phyloP scores from a whole-genome alignment of 352 stramenopile species.

The Globisporangium emineosum region DNA sequence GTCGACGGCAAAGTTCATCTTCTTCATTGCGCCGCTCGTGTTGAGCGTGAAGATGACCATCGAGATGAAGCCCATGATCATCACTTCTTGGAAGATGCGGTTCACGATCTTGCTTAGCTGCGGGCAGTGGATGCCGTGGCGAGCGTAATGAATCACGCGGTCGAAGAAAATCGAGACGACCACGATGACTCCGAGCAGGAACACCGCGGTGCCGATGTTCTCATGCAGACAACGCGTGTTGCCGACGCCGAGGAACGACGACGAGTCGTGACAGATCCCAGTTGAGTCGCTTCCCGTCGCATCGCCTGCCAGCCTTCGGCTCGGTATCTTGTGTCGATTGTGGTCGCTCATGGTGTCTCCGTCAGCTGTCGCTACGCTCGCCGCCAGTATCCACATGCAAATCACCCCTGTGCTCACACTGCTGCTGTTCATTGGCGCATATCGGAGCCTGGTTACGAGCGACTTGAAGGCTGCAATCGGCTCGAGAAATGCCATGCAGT shows the following conservation, averaged over 20 bases:
- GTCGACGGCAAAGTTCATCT: slow-evolving; percentile 42
- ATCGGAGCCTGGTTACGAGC: neutral
- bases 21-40: slow-evolving; percentile 63
- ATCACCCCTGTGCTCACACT: neutral
- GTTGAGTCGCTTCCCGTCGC: neutral
- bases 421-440: neutral
- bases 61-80: slow-evolving; percentile 87
- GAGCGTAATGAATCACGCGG: slow-evolving; percentile 42
- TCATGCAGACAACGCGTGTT: slow-evolving; percentile 76
- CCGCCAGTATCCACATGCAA: neutral
- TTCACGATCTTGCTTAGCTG: slow-evolving; percentile 83
- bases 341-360: neutral
- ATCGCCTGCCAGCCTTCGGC: slow-evolving; percentile 3
- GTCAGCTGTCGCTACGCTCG: neutral
- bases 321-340: neutral
- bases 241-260: slow-evolving; percentile 76
- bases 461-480: neutral
- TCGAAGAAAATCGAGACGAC: slow-evolving; percentile 69
- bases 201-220: slow-evolving; percentile 69
- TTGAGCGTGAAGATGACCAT: slow-evolving; percentile 89
- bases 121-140: slow-evolving; percentile 60
- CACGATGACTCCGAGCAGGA: slow-evolving; percentile 77
- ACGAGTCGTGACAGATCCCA: slow-evolving; percentile 41
- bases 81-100: slow-evolving; percentile 86
- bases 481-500: neutral